These are phyloP conservation scores for Linderniella brevidens DNA, from an alignment of 257 asterid species.

Conservation along the genomic window DNA sequence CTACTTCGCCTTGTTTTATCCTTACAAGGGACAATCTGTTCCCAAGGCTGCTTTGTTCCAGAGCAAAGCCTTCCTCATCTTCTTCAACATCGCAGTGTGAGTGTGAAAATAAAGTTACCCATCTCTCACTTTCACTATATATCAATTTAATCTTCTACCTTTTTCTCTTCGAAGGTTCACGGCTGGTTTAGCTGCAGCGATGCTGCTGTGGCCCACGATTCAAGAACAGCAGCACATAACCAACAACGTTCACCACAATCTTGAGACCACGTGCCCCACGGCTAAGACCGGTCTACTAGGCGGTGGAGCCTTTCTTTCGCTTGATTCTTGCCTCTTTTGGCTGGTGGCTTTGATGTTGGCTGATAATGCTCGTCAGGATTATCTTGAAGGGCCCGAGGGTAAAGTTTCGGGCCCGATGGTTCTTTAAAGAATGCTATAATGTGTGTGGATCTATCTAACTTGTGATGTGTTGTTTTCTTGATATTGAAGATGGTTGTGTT, in stretches of 20 bases:
- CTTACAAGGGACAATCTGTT: slow-evolving; percentile 18
- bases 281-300: slow-evolving; percentile 19
- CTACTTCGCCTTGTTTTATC: slow-evolving; percentile 17
- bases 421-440: no score
- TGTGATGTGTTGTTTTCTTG: no score
- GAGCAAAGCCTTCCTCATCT: slow-evolving; percentile 12
- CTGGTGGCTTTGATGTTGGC: slow-evolving; percentile 14
- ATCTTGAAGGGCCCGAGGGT: slow-evolving; percentile 6
- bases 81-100: slow-evolving; percentile 14
- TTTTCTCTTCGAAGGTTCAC: slow-evolving; percentile 5
- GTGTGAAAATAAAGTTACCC: neutral
- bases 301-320: slow-evolving; percentile 18
- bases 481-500: neutral
- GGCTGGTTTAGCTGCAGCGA: slow-evolving; percentile 10
- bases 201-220: slow-evolving; percentile 18
- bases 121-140: neutral
- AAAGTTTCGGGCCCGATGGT: no score
- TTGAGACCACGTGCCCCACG: slow-evolving; percentile 10
- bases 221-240: slow-evolving; percentile 12
- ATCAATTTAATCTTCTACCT: neutral
- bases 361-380: slow-evolving; percentile 14
- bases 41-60: slow-evolving; percentile 15
- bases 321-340: slow-evolving; percentile 18
- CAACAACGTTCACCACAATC: slow-evolving; percentile 11
- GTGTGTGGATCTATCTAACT: no score